These are phyloP conservation scores for Irpex rosettiformis DNA, from an alignment of 1,284 basidiomycete genomes.

Conservation along the genomic window DNA sequence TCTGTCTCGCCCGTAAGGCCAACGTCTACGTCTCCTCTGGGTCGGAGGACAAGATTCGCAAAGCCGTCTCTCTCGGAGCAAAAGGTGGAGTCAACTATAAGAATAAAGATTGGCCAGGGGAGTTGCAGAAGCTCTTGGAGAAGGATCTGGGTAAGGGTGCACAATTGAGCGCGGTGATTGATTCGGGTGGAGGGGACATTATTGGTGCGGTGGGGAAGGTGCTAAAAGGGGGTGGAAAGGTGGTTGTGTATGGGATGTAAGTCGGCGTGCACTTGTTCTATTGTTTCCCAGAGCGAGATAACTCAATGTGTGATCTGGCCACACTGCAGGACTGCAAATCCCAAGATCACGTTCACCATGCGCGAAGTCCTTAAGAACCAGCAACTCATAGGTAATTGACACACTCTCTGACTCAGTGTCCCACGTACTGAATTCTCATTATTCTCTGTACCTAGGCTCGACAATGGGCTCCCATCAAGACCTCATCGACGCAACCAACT, in stretches of 20 bases:
- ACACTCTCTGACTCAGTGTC: background rate
- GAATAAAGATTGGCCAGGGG: constrained; percentile 66
- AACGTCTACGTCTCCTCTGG: constrained; percentile 85
- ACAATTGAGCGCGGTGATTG: constrained; percentile 70
- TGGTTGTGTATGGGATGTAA: constrained; percentile 80
- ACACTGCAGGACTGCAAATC: constrained; percentile 60
- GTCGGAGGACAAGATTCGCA: constrained; percentile 63
- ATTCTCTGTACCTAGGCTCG: constrained; percentile 45
- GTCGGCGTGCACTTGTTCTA: no score
- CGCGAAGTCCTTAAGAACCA: constrained; percentile 77
- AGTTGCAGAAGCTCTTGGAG: constrained; percentile 50
- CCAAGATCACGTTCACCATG: constrained; percentile 72
- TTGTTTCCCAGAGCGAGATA: no score
- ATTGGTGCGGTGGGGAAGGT: constrained; percentile 52
- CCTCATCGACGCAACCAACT: constrained; percentile 67
- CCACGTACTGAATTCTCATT: constrained; percentile 1
- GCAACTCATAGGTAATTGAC: constrained; percentile 58
- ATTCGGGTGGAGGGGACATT: constrained; percentile 80
- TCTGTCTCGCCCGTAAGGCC: constrained; percentile 75
- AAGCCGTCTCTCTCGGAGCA: constrained; percentile 70
- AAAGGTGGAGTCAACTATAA: constrained; percentile 77
- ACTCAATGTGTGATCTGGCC: constrained; percentile 1
- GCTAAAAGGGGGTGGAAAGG: constrained; percentile 66
- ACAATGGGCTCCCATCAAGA: constrained; percentile 86
- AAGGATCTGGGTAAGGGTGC: constrained; percentile 29